Evolutionary conservation across 1,139 yeast genomes (phyloP).

Genomic region (Lodderomyces parapsilosis): DNA sequence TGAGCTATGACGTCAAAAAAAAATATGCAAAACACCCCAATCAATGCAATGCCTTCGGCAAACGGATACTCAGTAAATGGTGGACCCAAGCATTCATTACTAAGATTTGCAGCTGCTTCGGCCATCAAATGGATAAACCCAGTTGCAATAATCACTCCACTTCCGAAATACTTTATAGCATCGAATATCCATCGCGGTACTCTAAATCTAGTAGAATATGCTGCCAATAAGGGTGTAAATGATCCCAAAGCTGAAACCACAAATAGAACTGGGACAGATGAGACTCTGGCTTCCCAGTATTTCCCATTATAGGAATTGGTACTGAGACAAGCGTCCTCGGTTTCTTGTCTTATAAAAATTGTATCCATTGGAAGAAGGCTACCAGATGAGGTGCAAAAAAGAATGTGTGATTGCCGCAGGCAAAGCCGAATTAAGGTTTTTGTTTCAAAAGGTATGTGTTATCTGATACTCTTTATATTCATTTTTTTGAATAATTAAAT

Average conservation of each 20-base stretch:
- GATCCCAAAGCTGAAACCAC: slow-evolving; percentile 32
- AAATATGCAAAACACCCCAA: slow-evolving; percentile 32
- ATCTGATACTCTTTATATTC: not conserved
- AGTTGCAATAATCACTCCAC: slow-evolving; percentile 37
- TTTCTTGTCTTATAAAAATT: not conserved
- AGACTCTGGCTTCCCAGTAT: slow-evolving; percentile 24
- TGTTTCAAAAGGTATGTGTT: too few relatives aligned
- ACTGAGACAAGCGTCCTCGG: slow-evolving; percentile 14
- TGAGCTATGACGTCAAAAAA: slow-evolving; percentile 29
- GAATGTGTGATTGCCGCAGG: not conserved
- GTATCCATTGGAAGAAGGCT: not conserved
- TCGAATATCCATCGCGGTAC: slow-evolving; percentile 29
- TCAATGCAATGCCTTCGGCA: slow-evolving; percentile 33
- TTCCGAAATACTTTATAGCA: slow-evolving; percentile 28
- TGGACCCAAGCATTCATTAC: slow-evolving; percentile 30
- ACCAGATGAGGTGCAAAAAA: not conserved
- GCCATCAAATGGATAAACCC: slow-evolving; percentile 35
- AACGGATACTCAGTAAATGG: slow-evolving; percentile 31
- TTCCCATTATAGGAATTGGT: slow-evolving; percentile 19
- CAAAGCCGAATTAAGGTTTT: too few relatives aligned
- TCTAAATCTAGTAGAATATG: slow-evolving; percentile 18
- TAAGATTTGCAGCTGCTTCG: slow-evolving; percentile 24
- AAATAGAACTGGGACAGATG: slow-evolving; percentile 30
- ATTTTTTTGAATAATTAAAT: not conserved
- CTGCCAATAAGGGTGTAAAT: slow-evolving; percentile 29